Evolutionary conservation across 108 stramenopile genomes (phyloP).

Genomic region (Nitzschia sp.): DNA sequence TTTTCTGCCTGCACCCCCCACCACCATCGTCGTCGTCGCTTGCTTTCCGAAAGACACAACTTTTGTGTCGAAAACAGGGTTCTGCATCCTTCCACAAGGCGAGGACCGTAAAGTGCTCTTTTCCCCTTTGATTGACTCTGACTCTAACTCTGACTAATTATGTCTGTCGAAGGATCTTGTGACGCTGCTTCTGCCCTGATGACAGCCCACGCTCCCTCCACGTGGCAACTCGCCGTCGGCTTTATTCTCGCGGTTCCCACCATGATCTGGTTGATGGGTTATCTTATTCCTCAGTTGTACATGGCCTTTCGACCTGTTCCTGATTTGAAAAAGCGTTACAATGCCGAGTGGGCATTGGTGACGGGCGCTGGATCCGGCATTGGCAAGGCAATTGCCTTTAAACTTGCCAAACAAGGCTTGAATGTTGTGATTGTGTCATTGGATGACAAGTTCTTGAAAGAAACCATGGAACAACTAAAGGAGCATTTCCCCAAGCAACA

Average conservation of each 20-base stretch:
- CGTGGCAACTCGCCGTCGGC: constrained; percentile 18
- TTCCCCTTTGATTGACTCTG: constrained; percentile 1
- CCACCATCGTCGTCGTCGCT: no score
- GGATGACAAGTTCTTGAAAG: constrained; percentile 88
- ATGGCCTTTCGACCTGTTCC: constrained; percentile 77
- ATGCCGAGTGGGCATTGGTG: constrained; percentile 96
- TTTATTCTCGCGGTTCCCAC: constrained; percentile 76
- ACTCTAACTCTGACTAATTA: no score
- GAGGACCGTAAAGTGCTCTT: no score
- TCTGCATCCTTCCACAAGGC: no score
- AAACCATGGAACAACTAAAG: constrained; percentile 81
- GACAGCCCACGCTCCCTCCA: constrained; percentile 13
- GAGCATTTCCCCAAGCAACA: constrained; percentile 74
- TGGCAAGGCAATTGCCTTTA: constrained; percentile 92
- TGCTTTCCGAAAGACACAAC: no score
- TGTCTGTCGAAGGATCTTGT: constrained; percentile 12
- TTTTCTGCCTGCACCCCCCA: no score
- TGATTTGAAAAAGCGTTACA: constrained; percentile 87
- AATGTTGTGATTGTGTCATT: constrained; percentile 98
- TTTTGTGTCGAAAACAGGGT: no score
- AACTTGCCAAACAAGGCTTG: constrained; percentile 92
- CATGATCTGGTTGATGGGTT: constrained; percentile 74
- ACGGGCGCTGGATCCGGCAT: constrained; percentile 97
- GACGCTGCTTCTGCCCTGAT: neutral
- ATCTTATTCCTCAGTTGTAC: constrained; percentile 82